Evolutionary conservation across 257 asterid species (phyloP).

Genomic region (Perilla frutescens): DNA sequence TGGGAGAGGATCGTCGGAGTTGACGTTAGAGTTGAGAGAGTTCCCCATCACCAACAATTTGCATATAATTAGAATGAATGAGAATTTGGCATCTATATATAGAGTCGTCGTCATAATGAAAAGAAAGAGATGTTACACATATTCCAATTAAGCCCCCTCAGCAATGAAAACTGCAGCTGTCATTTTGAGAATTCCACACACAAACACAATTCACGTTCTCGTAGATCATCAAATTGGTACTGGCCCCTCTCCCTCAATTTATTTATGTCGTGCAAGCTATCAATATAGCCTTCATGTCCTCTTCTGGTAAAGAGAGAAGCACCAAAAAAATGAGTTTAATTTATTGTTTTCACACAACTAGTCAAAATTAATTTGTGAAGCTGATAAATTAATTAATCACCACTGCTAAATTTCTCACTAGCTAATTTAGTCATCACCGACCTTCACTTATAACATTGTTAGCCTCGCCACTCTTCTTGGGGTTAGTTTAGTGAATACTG

Average conservation of each 20-base stretch:
- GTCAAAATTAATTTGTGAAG: neutral
- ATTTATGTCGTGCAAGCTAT: constrained; percentile 22
- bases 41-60: constrained; percentile 51
- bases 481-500: no score
- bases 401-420: no score
- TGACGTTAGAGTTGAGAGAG: constrained; percentile 32
- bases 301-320: neutral
- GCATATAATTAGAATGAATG: constrained; percentile 17
- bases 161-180: neutral
- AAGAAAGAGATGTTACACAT: constrained; percentile 35
- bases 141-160: neutral
- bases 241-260: constrained; percentile 19
- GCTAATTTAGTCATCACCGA: neutral
- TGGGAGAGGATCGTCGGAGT: constrained; percentile 45
- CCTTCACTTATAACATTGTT: neutral
- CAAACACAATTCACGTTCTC: neutral
- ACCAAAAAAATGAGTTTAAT: neutral
- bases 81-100: constrained; percentile 11
- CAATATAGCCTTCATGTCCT: neutral
- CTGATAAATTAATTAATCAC: no score
- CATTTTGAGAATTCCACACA: constrained; percentile 19
- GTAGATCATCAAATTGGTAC: neutral
- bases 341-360: neutral
- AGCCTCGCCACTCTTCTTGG: no score
- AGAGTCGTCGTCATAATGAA: neutral